phyloP scores from a whole-genome alignment of 805 yeast species.

The Lachancea meyersii region DNA sequence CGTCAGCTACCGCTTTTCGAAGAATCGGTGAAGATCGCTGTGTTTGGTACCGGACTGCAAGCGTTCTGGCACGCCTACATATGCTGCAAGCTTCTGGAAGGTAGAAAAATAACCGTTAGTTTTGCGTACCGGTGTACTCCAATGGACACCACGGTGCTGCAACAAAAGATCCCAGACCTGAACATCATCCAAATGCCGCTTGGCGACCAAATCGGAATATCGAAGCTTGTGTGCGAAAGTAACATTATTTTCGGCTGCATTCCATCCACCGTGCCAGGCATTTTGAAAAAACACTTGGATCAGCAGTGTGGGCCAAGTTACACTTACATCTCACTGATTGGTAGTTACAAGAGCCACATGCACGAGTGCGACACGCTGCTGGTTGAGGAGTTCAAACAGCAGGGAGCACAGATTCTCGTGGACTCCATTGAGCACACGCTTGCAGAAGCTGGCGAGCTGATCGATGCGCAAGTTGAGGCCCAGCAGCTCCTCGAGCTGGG shows the following conservation, averaged over 20 bases:
- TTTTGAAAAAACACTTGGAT: conserved; percentile 32
- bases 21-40: conserved; percentile 24
- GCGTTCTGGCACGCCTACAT: conserved; percentile 52
- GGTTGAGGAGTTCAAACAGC: conserved; percentile 31
- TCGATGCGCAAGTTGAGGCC: conserved; percentile 38
- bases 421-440: conserved; percentile 54
- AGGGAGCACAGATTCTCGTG: conserved; percentile 44
- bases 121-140: conserved; percentile 34
- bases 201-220: conserved; percentile 14
- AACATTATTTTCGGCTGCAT: conserved; percentile 53
- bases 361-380: conserved; percentile 48
- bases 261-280: conserved; percentile 48
- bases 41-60: conserved; percentile 60
- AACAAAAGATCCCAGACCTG: conserved; percentile 28
- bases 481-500: conserved; percentile 44
- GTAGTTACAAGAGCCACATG: conserved; percentile 65
- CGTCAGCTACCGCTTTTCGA: conserved; percentile 15
- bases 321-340: conserved; percentile 51
- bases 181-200: conserved; percentile 33
- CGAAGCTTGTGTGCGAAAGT: conserved; percentile 33
- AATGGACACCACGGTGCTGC: conserved; percentile 44
- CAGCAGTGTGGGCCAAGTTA: conserved; percentile 19
- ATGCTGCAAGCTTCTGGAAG: conserved; percentile 10
- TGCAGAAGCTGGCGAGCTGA: conserved; percentile 60
- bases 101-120: conserved; percentile 33